phyloP scores from a whole-genome alignment of 768 basidiomycete genomes.

The Leccinum subgranulosum region DNA sequence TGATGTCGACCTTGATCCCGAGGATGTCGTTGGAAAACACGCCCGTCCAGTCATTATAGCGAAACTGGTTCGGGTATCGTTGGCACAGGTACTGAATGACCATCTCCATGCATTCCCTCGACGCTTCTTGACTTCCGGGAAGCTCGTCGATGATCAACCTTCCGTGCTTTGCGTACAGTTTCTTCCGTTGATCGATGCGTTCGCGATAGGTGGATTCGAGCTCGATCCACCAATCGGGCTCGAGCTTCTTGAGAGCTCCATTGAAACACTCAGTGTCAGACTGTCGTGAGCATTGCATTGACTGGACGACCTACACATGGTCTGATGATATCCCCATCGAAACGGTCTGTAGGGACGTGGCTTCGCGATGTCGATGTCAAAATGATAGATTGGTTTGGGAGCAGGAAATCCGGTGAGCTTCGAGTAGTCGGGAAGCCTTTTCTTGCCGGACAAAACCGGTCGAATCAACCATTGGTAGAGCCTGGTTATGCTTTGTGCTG shows the following conservation, averaged over 20 bases:
- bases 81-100: conserved; percentile 53
- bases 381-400: conserved; percentile 40
- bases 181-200: conserved; percentile 41
- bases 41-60: conserved; percentile 32
- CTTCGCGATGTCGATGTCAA: conserved; percentile 41
- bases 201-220: conserved; percentile 49
- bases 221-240: conserved; percentile 57
- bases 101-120: conserved; percentile 53
- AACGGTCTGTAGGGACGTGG: conserved; percentile 55
- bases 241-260: conserved; percentile 44
- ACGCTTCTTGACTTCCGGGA: conserved; percentile 48
- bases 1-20: conserved; percentile 27
- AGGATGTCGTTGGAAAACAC: conserved; percentile 45
- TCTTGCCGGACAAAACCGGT: conserved; percentile 1
- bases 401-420: conserved; percentile 42
- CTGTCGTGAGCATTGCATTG: background rate
- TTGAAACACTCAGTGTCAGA: background rate
- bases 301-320: conserved; percentile 42
- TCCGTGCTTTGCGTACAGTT: conserved; percentile 38
- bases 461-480: conserved; percentile 8
- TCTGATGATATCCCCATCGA: conserved; percentile 55
- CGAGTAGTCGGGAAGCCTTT: conserved; percentile 37
- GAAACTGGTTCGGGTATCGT: conserved; percentile 55
- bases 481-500: background rate
- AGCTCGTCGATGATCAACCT: conserved; percentile 42